These are phyloP conservation scores for Syzygium aromaticum DNA, from an alignment of 345 rosid species.

Conservation along the genomic window DNA sequence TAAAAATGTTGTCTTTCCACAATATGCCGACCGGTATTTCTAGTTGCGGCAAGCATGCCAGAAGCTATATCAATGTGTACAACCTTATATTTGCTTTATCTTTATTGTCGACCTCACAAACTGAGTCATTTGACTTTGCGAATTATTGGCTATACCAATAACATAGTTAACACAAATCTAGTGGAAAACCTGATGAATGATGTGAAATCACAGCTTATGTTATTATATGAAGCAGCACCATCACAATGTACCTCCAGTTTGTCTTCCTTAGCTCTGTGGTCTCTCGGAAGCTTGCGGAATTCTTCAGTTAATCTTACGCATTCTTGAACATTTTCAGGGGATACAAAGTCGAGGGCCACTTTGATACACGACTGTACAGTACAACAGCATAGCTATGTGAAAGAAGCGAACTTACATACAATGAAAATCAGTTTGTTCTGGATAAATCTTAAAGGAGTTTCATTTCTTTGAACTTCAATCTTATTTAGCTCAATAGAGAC, in stretches of 20 bases:
- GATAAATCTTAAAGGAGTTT: not conserved
- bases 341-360: slow-evolving; percentile 58
- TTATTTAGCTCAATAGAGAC: not conserved
- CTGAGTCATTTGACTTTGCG: not conserved
- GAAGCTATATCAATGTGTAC: not conserved
- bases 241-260: slow-evolving; percentile 37
- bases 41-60: not conserved
- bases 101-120: not conserved
- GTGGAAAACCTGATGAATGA: not conserved
- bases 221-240: not conserved
- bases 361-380: slow-evolving; percentile 50
- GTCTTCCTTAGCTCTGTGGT: slow-evolving; percentile 50
- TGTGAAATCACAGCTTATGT: not conserved
- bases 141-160: not conserved
- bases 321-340: slow-evolving; percentile 50
- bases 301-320: slow-evolving; percentile 49
- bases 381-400: not conserved
- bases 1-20: not conserved
- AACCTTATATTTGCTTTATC: not conserved
- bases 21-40: not conserved
- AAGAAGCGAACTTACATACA: not conserved
- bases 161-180: not conserved
- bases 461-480: not conserved
- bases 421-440: not conserved
- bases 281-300: slow-evolving; percentile 46